Base-by-base conservation (phyloP, 2,329 filamentous ascomycete species). In the Xylaria sp. region DNA sequence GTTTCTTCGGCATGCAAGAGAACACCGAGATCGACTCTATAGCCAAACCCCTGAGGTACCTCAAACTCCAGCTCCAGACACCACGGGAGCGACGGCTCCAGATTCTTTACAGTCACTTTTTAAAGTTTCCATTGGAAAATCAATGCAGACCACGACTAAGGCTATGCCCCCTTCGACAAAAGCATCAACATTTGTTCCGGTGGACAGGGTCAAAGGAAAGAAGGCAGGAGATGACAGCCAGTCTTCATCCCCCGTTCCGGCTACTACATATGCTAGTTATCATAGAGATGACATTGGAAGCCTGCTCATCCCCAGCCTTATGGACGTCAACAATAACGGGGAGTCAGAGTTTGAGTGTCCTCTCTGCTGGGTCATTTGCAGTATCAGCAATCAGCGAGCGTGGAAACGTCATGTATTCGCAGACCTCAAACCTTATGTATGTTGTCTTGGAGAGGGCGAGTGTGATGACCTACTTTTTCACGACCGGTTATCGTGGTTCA, bases 401-500 rank as follows among this genome's bases (percentile, higher is more conserved):
- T 64, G 61, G 54, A 54, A 17, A 13, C 54, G 29, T 29, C 61
- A 64, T 59, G 61, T 38, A 10, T 59, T 36, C n/a, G 20, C 25
- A 17, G 61, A 64, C 29, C 47, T 64, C 10, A 64, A 64, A 29
- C 36, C 61, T 13, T 64, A 59, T 13, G 61, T 64, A 5, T 64
- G 61, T 17, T 47, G 45, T 44, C n/a, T 57, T 6, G 44, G 36
- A 3, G 22, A 31, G 29, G 47, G n/a, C 2, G 20, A 39, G 33
- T 58, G 61, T 17, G 55, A 49, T 13, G 22, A 17, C 11, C 25
- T 10, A 22, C 20, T 59, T n/a, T 64, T 58, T 11, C 45, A 25
- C 3, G 47, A 53, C 53, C 36, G 47, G 5, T n/a, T n/a, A 3
- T 4, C 45, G 11, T 64, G 61, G 61, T 64, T 64, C 27, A 13